Base-by-base conservation (phyloP, 257 asterid genomes). In the Leptodermis oblonga region DNA sequence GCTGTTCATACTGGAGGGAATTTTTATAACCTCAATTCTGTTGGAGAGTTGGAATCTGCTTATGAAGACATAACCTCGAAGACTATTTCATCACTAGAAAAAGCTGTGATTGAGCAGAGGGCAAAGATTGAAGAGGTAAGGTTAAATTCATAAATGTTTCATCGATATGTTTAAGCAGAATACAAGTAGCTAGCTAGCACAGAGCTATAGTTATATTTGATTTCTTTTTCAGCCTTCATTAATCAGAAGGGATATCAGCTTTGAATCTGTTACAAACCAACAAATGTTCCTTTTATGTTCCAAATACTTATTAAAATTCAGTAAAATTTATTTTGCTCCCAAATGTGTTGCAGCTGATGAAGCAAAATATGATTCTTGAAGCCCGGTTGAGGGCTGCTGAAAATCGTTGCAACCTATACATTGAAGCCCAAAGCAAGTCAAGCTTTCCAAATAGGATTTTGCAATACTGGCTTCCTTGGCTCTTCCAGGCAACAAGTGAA, bases 1-100 rank as follows among this genome's bases (percentile, higher is more conserved):
- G 71, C 78, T 90, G 60, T 82, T 90, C 73, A 76, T 76, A 60
- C 58, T 76, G 31, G 97, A 90, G 74, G 92, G 97, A 48, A 86
- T 88, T 76, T 85, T 88, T 86, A 79, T 67, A 78, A 88, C 71
- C 84, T 87, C 73, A 76, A 73, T 76, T 82, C 85, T 25, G 76
- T 69, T 77, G 97, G 83, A 69, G 87, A 87, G 76, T 74, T 82
- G 67, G 87, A 88, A 73, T 73, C 81, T 39, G 86, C 86, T 31
- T 82, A 80, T 62, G 81, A 85, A 75, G 96, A 90, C 74, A 77
- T 82, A 62, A 85, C 87, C 31, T 83, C 87, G 60, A 82, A 74
- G 70, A 90, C 94, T 28, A 85, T 90, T 70, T 79, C 82, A 72
- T 83, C 86, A 3, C 86, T 88, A 62, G 86, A 83, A 39, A 79